Evolutionary conservation across 345 rosid genomes (phyloP).

Genomic region (Lepidium africanum): DNA sequence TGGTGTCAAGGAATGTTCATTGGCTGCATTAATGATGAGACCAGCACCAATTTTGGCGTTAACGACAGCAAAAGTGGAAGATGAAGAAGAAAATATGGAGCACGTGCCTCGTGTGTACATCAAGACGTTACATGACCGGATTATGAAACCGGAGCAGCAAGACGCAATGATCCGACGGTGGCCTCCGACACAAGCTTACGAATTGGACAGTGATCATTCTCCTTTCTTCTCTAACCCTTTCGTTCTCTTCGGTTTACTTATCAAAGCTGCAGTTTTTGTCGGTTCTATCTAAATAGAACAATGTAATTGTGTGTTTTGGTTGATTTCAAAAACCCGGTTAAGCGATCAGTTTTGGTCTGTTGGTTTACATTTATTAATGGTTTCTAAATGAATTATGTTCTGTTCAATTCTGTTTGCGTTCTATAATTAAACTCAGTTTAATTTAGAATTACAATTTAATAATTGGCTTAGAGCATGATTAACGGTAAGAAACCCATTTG

Average conservation of each 20-base stretch:
- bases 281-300: conserved; percentile 8
- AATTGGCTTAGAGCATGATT: not conserved
- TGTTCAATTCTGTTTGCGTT: not conserved
- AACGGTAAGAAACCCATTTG: too few relatives aligned
- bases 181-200: conserved; percentile 55
- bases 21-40: conserved; percentile 66
- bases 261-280: conserved; percentile 47
- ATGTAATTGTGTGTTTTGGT: not conserved
- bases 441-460: not conserved
- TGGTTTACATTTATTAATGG: not conserved
- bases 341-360: not conserved
- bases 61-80: conserved; percentile 35
- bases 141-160: conserved; percentile 68
- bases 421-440: not conserved
- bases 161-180: conserved; percentile 65
- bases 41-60: conserved; percentile 66
- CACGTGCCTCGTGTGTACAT: conserved; percentile 55
- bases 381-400: not conserved
- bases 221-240: conserved; percentile 78
- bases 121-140: conserved; percentile 52
- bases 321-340: not conserved
- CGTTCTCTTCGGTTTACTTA: conserved; percentile 55
- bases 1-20: conserved; percentile 48
- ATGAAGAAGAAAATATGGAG: conserved; percentile 8
- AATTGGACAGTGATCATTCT: conserved; percentile 70